These are phyloP conservation scores for Spathaspora gorwiae DNA, from an alignment of 805 yeast genomes.

Conservation along the genomic window DNA sequence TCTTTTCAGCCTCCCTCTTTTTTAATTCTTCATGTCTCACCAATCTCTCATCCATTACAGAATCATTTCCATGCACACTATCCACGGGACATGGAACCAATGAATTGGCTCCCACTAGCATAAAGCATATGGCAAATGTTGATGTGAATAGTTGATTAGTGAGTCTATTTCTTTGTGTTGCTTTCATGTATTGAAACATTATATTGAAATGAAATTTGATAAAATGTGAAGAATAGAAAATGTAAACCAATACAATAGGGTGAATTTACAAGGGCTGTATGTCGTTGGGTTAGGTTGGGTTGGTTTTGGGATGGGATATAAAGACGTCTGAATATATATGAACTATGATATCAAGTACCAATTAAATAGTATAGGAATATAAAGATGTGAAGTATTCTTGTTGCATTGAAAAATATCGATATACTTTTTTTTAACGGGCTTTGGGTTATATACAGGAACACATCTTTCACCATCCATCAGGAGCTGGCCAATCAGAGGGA, in stretches of 20 bases:
- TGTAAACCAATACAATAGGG: too few species aligned
- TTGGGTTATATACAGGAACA: background rate
- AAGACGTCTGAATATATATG: too few species aligned
- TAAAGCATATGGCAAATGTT: slow-evolving; percentile 67
- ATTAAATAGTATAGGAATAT: too few species aligned
- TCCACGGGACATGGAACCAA: slow-evolving; percentile 43
- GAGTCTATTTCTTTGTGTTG: slow-evolving; percentile 50
- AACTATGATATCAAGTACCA: too few species aligned
- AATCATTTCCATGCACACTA: slow-evolving; percentile 36
- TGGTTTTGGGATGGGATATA: too few species aligned
- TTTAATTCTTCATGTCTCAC: slow-evolving; percentile 10
- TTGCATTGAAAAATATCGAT: too few species aligned
- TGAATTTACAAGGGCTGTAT: too few species aligned
- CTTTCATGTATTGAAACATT: slow-evolving; percentile 49
- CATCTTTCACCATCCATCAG: background rate
- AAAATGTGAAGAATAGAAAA: too few species aligned
- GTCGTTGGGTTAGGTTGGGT: too few species aligned
- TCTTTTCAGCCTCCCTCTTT: background rate
- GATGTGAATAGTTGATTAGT: slow-evolving; percentile 67
- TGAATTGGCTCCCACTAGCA: slow-evolving; percentile 52
- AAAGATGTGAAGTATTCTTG: too few species aligned
- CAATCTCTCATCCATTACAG: slow-evolving; percentile 32
- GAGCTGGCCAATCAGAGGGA: background rate
- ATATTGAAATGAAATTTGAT: too few species aligned
- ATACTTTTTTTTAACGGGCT: background rate